Base-by-base conservation (phyloP, 2,329 filamentous ascomycete species). In the Fusarium pilosicola region DNA sequence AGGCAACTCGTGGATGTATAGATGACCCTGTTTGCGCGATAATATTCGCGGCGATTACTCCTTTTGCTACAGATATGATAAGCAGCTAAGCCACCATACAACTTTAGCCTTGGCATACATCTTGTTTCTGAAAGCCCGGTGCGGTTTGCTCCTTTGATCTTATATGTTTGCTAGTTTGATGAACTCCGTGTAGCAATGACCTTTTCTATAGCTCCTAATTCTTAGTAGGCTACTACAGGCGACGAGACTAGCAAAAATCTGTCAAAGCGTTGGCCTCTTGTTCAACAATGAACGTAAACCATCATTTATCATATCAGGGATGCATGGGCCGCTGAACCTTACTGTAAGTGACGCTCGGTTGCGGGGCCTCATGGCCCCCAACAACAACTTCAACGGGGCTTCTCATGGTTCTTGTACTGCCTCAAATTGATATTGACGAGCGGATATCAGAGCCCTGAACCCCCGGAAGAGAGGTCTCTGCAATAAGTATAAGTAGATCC, bases 371-470 rank as follows among this genome's bases (percentile, higher is more conserved):
- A 28, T 48, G 14, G 24, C 26, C 6, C 13, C 18, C 26, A 20
- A 28, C 18, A 45, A 20, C 18, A 15, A 18, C 4, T 13, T 28
- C 6, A 28, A 28, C 26, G 7, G 44, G 20, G 20, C 20, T 28
- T 28, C 9, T 28, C 26, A 48, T 48, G 18, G 7, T 28, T 28
- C 9, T 6, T 22, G 20, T 28, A 48, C 45, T 46, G 26, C 20
- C 20, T 28, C 26, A 22, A 28, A 11, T 28, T 48, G 20, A 15
- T 15, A 48, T 15, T 8, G 18, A 22, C 6, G 9, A 48, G 45
- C 0, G 15, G 13, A 28, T 15, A 11, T 8, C 20, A 48, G 9
- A 7, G 6, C 20, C 20, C 13, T 15, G 5, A 10, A 0, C 13
- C 20, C 3, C 14, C 15, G 45, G 20, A 11, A 22, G 20, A 48